Evolutionary conservation across 2,329 filamentous ascomycete genomes (phyloP).

Genomic region (Plenodomus tracheiphilus): DNA sequence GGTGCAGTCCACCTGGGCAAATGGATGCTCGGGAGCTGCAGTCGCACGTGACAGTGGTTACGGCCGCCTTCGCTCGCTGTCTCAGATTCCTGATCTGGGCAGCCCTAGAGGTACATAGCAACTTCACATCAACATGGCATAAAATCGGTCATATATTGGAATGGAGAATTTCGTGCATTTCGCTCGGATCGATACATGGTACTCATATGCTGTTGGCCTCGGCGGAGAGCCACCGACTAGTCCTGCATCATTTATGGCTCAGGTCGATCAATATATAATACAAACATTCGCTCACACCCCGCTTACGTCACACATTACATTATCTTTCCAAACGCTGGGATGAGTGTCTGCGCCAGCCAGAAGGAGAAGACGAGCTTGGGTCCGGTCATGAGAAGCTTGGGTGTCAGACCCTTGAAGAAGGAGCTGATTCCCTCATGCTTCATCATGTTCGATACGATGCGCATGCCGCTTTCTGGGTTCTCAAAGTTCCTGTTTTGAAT

Average conservation of each 20-base stretch:
- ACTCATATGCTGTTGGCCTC: conserved; percentile 15
- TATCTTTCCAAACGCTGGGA: conserved; percentile 82
- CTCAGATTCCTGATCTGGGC: background rate
- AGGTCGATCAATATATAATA: conserved; percentile 33
- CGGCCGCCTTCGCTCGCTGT: background rate
- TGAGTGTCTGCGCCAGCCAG: conserved; percentile 98
- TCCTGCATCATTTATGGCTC: conserved; percentile 14
- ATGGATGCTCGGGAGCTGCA: background rate
- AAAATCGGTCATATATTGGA: conserved; percentile 5
- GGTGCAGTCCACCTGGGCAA: background rate
- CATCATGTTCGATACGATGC: conserved; percentile 89
- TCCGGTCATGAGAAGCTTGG: conserved; percentile 98
- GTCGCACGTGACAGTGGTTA: conserved; percentile 8
- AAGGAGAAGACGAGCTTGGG: conserved; percentile 99
- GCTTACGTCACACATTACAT: conserved; percentile 47
- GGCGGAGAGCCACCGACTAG: conserved; percentile 19
- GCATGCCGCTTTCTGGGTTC: conserved; percentile 91
- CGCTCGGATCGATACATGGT: conserved; percentile 10
- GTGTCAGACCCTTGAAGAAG: conserved; percentile 97
- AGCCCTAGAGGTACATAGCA: background rate
- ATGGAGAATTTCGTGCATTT: conserved; percentile 33
- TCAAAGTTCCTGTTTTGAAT: conserved; percentile 99
- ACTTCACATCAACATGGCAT: conserved; percentile 1
- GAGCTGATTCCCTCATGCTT: conserved; percentile 81
- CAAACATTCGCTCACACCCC: conserved; percentile 18